Conservation (phyloP, 2,329 filamentous ascomycete species). For the Teratosphaeria destructans region DNA sequence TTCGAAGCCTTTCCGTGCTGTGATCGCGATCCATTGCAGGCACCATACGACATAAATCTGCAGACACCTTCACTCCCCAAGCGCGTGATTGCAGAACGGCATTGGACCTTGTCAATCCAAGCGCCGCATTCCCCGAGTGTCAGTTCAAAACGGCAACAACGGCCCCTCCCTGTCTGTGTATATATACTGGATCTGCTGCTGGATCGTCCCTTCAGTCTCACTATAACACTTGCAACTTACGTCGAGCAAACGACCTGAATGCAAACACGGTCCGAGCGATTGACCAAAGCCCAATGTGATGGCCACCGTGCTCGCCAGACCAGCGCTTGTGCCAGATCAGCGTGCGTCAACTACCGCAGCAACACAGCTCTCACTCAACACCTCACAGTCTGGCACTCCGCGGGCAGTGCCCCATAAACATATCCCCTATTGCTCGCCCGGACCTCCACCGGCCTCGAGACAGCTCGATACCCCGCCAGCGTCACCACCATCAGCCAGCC, state of each 20-base stretch:
- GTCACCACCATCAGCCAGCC: constrained; percentile 52
- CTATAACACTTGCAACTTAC: not conserved
- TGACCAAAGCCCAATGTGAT: constrained; percentile 17
- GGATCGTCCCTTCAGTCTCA: not conserved
- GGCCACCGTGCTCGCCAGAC: constrained; percentile 29
- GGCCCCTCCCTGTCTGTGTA: not conserved
- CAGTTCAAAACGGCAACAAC: not conserved
- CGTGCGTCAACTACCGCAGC: constrained; percentile 35
- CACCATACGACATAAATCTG: not conserved
- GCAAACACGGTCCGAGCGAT: not conserved
- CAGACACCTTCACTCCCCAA: not conserved
- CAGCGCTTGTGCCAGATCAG: constrained; percentile 22
- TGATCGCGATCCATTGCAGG: not conserved
- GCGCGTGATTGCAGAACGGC: not conserved
- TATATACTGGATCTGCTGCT: not conserved
- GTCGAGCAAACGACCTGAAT: not conserved
- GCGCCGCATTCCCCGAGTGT: not conserved
- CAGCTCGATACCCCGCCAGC: constrained; percentile 39
- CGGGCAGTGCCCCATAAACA: constrained; percentile 75
- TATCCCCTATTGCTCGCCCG: constrained; percentile 77
- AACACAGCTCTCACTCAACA: constrained; percentile 48
- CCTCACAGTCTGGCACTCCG: constrained; percentile 44
- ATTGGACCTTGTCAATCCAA: not conserved
- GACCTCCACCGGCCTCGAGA: constrained; percentile 47
- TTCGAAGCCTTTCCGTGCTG: not conserved